Conservation (phyloP, 495 filamentous ascomycete species). For the Podospora australis region DNA sequence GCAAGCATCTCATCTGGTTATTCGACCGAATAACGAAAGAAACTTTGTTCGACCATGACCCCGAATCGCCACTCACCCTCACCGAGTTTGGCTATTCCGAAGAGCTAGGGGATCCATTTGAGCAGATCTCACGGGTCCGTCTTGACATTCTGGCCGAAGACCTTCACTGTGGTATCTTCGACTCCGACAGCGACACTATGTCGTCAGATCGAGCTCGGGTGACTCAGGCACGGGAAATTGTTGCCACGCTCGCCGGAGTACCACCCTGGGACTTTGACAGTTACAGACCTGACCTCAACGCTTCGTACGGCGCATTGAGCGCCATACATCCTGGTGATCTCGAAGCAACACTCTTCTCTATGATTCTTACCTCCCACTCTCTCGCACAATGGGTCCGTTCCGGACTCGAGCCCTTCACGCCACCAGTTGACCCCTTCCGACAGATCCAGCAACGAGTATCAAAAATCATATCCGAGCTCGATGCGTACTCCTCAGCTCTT, state of each 20-base stretch:
- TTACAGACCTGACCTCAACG: slow-evolving; percentile 34
- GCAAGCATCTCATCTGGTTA: slow-evolving; percentile 45
- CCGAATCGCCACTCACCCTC: slow-evolving; percentile 28
- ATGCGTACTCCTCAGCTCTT: slow-evolving; percentile 22
- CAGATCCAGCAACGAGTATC: slow-evolving; percentile 30
- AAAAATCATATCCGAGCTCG: slow-evolving; percentile 34
- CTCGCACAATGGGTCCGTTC: slow-evolving; percentile 37
- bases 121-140: slow-evolving; percentile 35
- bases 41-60: slow-evolving; percentile 29
- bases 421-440: slow-evolving; percentile 35
- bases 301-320: slow-evolving; percentile 16
- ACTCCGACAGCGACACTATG: slow-evolving; percentile 22
- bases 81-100: slow-evolving; percentile 31
- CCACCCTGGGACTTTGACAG: slow-evolving; percentile 25
- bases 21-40: slow-evolving; percentile 40
- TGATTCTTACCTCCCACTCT: slow-evolving; percentile 39
- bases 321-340: slow-evolving; percentile 35
- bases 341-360: slow-evolving; percentile 41
- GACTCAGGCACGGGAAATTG: slow-evolving; percentile 37
- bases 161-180: slow-evolving; percentile 36
- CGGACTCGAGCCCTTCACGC: slow-evolving; percentile 30
- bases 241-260: slow-evolving; percentile 35
- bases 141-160: slow-evolving; percentile 41
- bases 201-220: slow-evolving; percentile 27
- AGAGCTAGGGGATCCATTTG: slow-evolving; percentile 37